Percentiles rank a stretch among this genome's conserved stretches.
Conservation (phyloP, 1,139 yeast genomes). For the Candida sanyaensis region DNA sequence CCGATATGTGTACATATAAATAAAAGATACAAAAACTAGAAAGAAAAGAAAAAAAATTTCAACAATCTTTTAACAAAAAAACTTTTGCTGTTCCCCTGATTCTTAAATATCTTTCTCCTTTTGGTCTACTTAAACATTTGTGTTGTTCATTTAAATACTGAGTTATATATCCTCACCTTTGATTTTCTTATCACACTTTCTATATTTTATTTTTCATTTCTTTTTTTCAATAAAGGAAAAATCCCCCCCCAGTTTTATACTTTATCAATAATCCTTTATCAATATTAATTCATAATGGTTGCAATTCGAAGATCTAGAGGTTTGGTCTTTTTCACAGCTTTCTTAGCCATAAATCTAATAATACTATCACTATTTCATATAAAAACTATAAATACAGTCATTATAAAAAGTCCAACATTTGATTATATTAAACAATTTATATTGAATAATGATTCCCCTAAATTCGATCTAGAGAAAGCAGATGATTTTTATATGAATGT, state of each 20-base stretch:
- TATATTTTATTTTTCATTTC: too few species aligned
- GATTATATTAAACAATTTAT: slow-evolving; percentile 6
- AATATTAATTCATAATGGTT: neutral
- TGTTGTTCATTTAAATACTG: too few species aligned
- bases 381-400: slow-evolving; percentile 7
- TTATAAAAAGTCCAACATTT: slow-evolving; percentile 10
- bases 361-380: slow-evolving; percentile 15
- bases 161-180: too few species aligned
- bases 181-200: too few species aligned
- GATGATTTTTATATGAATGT: slow-evolving; percentile 4
- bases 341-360: slow-evolving; percentile 21
- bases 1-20: neutral
- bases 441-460: neutral
- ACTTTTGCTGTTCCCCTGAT: too few species aligned
- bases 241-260: neutral
- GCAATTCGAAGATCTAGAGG: slow-evolving; percentile 22
- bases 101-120: too few species aligned
- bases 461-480: neutral
- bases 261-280: neutral
- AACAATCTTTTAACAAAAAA: too few species aligned
- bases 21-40: neutral
- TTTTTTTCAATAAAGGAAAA: too few species aligned
- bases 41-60: neutral
- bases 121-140: too few species aligned
- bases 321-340: slow-evolving; percentile 15